phyloP scores from a whole-genome alignment of 306 rosid species.

The Trifolium fragiferum region DNA sequence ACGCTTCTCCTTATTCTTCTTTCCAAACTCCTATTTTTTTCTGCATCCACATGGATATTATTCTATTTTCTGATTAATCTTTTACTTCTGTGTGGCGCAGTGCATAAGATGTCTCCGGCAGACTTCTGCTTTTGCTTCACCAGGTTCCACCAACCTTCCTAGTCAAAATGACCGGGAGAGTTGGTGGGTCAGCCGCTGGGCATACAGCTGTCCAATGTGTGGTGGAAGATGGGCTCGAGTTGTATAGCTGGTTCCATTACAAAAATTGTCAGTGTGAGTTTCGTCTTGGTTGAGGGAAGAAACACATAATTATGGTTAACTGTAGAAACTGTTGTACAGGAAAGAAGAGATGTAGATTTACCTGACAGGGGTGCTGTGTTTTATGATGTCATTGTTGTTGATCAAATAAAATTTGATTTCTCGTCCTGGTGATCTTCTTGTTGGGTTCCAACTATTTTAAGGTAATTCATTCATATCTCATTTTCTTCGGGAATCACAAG shows the following conservation, averaged over 20 bases:
- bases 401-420: too few species aligned
- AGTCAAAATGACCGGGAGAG: constrained; percentile 67
- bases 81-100: constrained; percentile 54
- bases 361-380: constrained; percentile 29
- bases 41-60: neutral
- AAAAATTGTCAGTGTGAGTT: constrained; percentile 4
- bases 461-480: too few species aligned
- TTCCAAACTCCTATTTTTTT: neutral
- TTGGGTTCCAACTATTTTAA: too few species aligned
- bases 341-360: constrained; percentile 32
- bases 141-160: constrained; percentile 55
- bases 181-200: constrained; percentile 99
- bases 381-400: neutral
- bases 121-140: constrained; percentile 84
- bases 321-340: constrained; percentile 37
- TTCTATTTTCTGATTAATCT: constrained; percentile 17
- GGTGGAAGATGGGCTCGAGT: constrained; percentile 97
- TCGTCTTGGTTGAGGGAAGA: constrained; percentile 23
- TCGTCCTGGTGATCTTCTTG: too few species aligned
- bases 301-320: constrained; percentile 20
- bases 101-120: constrained; percentile 96
- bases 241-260: constrained; percentile 54
- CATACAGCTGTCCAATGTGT: constrained; percentile 90
- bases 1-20: constrained; percentile 22
- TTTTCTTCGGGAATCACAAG: too few species aligned